Evolutionary conservation across 108 stramenopile species (phyloP).

Genomic region (Aurantiochytrium sp.): DNA sequence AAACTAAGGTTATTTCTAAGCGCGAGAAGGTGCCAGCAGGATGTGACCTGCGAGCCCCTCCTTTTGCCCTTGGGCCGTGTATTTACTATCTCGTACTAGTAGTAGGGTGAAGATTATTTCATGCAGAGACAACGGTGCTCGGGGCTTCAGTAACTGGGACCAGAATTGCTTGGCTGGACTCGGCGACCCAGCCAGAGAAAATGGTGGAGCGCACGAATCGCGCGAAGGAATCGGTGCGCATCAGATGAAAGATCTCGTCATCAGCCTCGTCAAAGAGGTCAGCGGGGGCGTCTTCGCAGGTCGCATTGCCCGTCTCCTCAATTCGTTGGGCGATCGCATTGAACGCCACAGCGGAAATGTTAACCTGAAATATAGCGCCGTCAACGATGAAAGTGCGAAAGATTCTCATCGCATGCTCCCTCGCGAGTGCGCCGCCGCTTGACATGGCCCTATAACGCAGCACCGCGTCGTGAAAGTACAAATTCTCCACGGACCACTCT

Average conservation of each 20-base stretch:
- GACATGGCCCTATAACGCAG: neutral
- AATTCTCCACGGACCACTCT: neutral
- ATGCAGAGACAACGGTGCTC: no score
- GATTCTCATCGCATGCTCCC: neutral
- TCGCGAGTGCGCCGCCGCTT: no score
- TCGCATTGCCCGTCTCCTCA: no score
- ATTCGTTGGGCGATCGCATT: no score
- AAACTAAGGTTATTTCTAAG: no score
- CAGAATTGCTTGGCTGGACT: no score
- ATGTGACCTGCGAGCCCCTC: no score
- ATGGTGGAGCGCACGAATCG: neutral
- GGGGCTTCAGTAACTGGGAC: neutral
- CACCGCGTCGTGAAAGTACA: constrained; percentile 24
- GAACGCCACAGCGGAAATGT: no score
- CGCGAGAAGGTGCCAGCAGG: no score
- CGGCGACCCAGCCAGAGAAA: neutral
- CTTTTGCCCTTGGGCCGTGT: no score
- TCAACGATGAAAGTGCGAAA: neutral
- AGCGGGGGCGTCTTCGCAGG: neutral
- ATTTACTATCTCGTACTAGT: no score
- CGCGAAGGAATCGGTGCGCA: neutral
- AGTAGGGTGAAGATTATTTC: no score
- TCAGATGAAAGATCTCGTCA: neutral
- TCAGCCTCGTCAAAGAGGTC: neutral
- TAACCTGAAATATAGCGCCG: neutral